Evolutionary conservation across 306 rosid genomes (phyloP).

Genomic region (Pyrus communis): DNA sequence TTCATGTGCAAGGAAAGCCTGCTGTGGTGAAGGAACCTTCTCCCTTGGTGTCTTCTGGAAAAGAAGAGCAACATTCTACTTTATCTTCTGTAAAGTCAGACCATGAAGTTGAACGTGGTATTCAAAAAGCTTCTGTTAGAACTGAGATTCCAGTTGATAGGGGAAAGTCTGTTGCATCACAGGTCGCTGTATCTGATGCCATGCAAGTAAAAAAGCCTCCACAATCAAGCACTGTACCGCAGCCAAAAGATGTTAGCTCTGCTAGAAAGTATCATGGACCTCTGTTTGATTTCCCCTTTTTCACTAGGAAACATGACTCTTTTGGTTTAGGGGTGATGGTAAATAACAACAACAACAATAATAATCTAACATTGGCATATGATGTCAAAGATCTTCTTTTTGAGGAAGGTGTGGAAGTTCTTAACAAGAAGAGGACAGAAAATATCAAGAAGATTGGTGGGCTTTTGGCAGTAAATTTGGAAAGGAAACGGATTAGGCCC

Average conservation of each 20-base stretch:
- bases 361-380: slow-evolving; percentile 73
- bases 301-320: slow-evolving; percentile 88
- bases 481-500: slow-evolving; percentile 91
- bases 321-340: slow-evolving; percentile 73
- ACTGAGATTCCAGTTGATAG: slow-evolving; percentile 54
- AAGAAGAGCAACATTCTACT: slow-evolving; percentile 56
- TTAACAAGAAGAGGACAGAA: slow-evolving; percentile 66
- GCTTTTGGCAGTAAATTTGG: slow-evolving; percentile 77
- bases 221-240: slow-evolving; percentile 43
- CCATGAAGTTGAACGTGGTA: slow-evolving; percentile 50
- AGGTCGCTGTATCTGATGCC: slow-evolving; percentile 55
- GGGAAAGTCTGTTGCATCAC: slow-evolving; percentile 73
- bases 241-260: slow-evolving; percentile 54
- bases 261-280: slow-evolving; percentile 93
- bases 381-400: slow-evolving; percentile 83
- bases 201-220: slow-evolving; percentile 54
- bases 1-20: slow-evolving; percentile 40
- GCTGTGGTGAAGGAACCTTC: slow-evolving; percentile 48
- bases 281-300: slow-evolving; percentile 93
- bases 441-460: slow-evolving; percentile 84
- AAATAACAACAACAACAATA: slow-evolving; percentile 52
- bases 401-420: slow-evolving; percentile 82
- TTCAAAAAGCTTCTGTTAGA: slow-evolving; percentile 40
- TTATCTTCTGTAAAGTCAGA: slow-evolving; percentile 51
- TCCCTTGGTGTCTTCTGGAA: slow-evolving; percentile 42